Evolutionary conservation across 306 rosid species (phyloP), one percentile per base, ranked within the genome.

Genomic region (Crotalaria pallida): DNA sequence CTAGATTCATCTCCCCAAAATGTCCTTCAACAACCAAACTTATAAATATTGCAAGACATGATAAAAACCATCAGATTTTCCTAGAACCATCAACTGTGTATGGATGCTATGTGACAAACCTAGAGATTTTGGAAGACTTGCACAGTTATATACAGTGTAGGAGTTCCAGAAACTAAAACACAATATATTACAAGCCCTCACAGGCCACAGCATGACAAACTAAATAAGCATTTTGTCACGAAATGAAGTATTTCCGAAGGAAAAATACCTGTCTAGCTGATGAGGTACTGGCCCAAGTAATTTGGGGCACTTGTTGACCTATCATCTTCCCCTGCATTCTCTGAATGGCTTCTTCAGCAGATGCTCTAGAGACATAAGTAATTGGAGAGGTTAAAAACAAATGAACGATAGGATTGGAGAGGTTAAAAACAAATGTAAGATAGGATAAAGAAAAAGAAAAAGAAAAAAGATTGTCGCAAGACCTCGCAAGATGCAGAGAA

Each of bases 311-410:
- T 84, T 89, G 96, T 49, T 89, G 95, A 58, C 98, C 96, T 29
- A 92, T 83, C 77, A 84, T 69, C 82, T 80, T 89, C 84, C 92
- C 98, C 59, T 87, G 96, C 98, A 92, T 87, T 80, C 85, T 84
- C 87, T 84, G 96, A 60, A 89, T 86, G 58, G 98, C 90, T 73
- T 85, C 96, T 78, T 92, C 98, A 58, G 96, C 96, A 65, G 89
- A 84, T 63, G 85, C 75, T 86, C 98, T 92, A 70, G 63, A 83
- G 23, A 71, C 29, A 76, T 9, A 53, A 64, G 8, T 50, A 8
- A 58, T 13, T 31, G 44, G 16, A 65, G 63, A 50, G 67, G 67
- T 74, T 72, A 33, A 79, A 57, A 48, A 23, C 48, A 12, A 22
- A 56, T 6, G 7, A 57, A 69, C 17, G 53, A 69, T 19, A 75